A percentile compares a stretch with the other conserved stretches of the same genome.
Conservation (phyloP, 2,329 filamentous ascomycete genomes). For the Epichloe hybrida region DNA sequence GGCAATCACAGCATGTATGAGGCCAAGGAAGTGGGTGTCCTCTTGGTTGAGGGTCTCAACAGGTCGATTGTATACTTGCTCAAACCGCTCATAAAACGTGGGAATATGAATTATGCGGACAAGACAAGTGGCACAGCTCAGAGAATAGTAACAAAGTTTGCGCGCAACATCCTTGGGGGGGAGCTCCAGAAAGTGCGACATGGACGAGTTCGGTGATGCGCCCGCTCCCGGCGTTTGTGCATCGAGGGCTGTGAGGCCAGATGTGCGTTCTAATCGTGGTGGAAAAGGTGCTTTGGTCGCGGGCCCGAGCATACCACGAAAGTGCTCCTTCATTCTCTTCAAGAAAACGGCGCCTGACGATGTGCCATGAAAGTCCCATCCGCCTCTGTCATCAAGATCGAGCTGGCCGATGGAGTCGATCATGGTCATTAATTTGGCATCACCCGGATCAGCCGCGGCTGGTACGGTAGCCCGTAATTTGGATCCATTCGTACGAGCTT, state of each 20-base stretch:
- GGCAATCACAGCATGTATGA: constrained; percentile 57
- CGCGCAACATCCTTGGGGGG: constrained; percentile 42
- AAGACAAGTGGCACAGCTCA: constrained; percentile 44
- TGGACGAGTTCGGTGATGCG: constrained; percentile 42
- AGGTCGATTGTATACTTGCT: constrained; percentile 61
- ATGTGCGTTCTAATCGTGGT: constrained; percentile 33
- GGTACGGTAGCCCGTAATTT: constrained; percentile 25
- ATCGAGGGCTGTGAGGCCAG: constrained; percentile 46
- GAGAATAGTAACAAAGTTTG: constrained; percentile 39
- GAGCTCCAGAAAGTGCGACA: constrained; percentile 52
- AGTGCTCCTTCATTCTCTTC: constrained; percentile 73
- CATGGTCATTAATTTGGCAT: constrained; percentile 80
- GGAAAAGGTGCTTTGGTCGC: constrained; percentile 47
- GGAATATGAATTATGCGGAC: constrained; percentile 68
- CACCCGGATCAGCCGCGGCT: constrained; percentile 34
- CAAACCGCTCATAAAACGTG: constrained; percentile 63
- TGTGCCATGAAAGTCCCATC: constrained; percentile 90
- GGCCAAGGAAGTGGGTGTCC: constrained; percentile 55
- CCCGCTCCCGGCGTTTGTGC: constrained; percentile 52
- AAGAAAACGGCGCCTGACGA: constrained; percentile 88
- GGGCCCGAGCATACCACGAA: constrained; percentile 61
- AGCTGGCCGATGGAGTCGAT: constrained; percentile 83
- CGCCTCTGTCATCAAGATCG: constrained; percentile 79
- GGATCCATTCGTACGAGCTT: constrained; percentile 32
- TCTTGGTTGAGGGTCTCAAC: constrained; percentile 48